A percentile compares a stretch with the other conserved stretches of the same genome.
Evolutionary conservation across 805 yeast species (phyloP).

Genomic region (Kodamaea kakaduensis): DNA sequence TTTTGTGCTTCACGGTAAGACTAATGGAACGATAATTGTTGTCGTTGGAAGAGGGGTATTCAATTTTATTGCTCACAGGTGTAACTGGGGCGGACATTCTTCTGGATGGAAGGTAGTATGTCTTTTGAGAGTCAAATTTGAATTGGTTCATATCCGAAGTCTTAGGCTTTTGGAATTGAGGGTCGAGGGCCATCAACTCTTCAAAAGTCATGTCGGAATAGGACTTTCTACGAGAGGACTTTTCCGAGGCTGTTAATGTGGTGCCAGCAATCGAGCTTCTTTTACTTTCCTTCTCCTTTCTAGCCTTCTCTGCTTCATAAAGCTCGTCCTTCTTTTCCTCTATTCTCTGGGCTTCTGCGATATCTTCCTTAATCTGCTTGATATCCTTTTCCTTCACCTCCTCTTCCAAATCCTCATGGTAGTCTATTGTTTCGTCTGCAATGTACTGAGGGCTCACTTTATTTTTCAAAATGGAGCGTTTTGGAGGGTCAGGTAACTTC

Average conservation of each 20-base stretch:
- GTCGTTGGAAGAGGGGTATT: constrained; percentile 31
- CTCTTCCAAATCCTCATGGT: constrained; percentile 19
- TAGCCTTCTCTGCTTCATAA: constrained; percentile 1
- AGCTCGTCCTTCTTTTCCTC: too few species aligned
- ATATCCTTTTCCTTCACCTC: constrained; percentile 13
- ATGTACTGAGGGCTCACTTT: constrained; percentile 21
- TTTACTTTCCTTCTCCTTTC: too few species aligned
- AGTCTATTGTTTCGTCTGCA: constrained; percentile 20
- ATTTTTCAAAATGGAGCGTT: constrained; percentile 39
- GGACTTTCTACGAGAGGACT: constrained; percentile 38
- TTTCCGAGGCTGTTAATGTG: too few species aligned
- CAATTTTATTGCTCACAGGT: constrained; percentile 6
- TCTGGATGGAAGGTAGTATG: constrained; percentile 15
- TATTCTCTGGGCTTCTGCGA: constrained; percentile 2
- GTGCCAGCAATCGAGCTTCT: constrained; percentile 2
- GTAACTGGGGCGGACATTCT: constrained; percentile 6
- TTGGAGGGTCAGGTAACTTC: constrained; percentile 30
- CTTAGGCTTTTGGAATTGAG: constrained; percentile 43
- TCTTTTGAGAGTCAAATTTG: constrained; percentile 40
- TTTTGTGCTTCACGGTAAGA: constrained; percentile 43
- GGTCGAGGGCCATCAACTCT: constrained; percentile 51
- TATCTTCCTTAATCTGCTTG: neutral
- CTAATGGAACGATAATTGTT: constrained; percentile 36
- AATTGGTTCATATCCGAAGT: constrained; percentile 39
- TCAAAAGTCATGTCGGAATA: constrained; percentile 51